These are phyloP conservation scores for Morella rubra DNA, from an alignment of 306 rosid species.

Conservation along the genomic window DNA sequence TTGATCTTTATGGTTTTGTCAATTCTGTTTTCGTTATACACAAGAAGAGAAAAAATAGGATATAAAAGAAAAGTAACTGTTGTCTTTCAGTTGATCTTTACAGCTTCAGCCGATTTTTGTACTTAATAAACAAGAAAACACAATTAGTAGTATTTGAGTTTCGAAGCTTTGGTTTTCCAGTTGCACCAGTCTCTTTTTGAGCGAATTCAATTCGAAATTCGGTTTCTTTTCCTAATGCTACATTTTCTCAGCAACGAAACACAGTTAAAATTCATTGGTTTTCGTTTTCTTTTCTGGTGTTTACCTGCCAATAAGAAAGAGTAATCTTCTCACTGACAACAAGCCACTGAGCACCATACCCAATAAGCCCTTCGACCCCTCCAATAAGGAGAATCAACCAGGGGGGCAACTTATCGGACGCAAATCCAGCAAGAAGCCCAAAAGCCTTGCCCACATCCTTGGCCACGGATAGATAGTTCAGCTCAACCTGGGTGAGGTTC, in stretches of 20 bases:
- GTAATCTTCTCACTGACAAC: constrained; percentile 70
- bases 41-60: too few species aligned
- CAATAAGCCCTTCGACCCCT: constrained; percentile 68
- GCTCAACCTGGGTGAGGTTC: constrained; percentile 73
- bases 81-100: too few species aligned
- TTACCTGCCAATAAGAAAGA: constrained; percentile 90
- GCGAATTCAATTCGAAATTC: not conserved
- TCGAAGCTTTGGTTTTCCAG: not conserved
- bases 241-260: not conserved
- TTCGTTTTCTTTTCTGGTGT: not conserved
- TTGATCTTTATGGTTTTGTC: not conserved
- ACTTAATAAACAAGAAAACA: too few species aligned
- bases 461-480: constrained; percentile 80
- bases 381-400: constrained; percentile 80
- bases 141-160: not conserved
- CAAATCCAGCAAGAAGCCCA: constrained; percentile 77
- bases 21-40: not conserved
- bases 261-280: not conserved
- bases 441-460: constrained; percentile 87
- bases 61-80: too few species aligned
- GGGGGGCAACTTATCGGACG: constrained; percentile 67
- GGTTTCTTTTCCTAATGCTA: not conserved
- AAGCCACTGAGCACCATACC: constrained; percentile 90
- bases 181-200: not conserved
- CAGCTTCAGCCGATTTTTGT: too few species aligned